These are phyloP conservation scores for Phytophthora idaei DNA, from an alignment of 352 stramenopile species.

Conservation along the genomic window DNA sequence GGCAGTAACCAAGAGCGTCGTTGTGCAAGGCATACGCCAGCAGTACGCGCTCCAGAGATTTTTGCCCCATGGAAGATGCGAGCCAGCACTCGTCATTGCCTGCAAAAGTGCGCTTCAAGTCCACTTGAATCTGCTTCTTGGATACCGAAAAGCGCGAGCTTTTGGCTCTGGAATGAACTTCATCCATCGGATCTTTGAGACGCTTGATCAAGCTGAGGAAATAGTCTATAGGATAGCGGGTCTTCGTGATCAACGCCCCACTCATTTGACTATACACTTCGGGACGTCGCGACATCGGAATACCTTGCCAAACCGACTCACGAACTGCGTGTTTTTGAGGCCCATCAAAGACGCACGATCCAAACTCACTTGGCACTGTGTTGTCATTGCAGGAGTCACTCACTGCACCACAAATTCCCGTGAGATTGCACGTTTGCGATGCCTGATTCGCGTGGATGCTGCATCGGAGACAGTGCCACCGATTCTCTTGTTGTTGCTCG, in stretches of 20 bases:
- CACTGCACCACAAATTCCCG: not conserved
- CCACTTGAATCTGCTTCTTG: slow-evolving; percentile 62
- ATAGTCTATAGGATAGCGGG: slow-evolving; percentile 34
- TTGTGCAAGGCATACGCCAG: slow-evolving; percentile 85
- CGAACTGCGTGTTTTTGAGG: slow-evolving; percentile 14
- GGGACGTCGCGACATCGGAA: slow-evolving; percentile 48
- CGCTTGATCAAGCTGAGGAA: slow-evolving; percentile 36
- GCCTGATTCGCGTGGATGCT: not conserved
- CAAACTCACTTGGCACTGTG: not conserved
- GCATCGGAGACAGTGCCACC: slow-evolving; percentile 37
- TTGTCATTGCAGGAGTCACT: not conserved
- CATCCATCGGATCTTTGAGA: slow-evolving; percentile 30
- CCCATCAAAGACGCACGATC: slow-evolving; percentile 10
- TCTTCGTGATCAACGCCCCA: slow-evolving; percentile 33
- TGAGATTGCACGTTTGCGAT: not conserved
- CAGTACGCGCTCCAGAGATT: slow-evolving; percentile 68
- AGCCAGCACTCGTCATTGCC: slow-evolving; percentile 67
- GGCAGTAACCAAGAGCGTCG: slow-evolving; percentile 82
- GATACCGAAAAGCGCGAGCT: slow-evolving; percentile 39
- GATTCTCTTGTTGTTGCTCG: slow-evolving; percentile 44
- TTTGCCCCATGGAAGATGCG: slow-evolving; percentile 48
- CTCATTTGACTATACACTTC: slow-evolving; percentile 57
- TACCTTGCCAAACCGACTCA: slow-evolving; percentile 55
- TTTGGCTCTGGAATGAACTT: slow-evolving; percentile 19
- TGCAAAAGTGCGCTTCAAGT: slow-evolving; percentile 75